phyloP scores from a whole-genome alignment of 768 basidiomycete species.

The Fomitopsis serialis region DNA sequence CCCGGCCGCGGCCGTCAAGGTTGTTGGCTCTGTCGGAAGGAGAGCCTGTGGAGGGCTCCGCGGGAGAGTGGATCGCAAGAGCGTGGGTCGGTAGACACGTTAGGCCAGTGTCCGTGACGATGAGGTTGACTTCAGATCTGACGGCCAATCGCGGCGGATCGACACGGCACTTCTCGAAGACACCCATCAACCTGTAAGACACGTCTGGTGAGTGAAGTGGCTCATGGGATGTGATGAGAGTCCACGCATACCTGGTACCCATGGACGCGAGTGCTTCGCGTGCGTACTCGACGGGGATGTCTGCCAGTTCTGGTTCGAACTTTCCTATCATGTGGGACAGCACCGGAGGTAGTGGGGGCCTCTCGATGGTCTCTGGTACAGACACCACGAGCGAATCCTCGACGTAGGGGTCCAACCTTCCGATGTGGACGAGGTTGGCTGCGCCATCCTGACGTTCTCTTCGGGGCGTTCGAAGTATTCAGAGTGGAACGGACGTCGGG shows the following conservation, averaged over 20 bases:
- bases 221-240: not conserved
- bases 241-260: conserved; percentile 1
- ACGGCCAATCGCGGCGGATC: conserved; percentile 8
- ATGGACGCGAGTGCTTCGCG: not conserved
- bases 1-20: not conserved
- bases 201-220: not conserved
- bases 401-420: too few relatives aligned
- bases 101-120: conserved; percentile 14
- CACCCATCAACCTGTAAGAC: conserved; percentile 4
- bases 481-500: not conserved
- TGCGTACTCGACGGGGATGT: not conserved
- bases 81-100: conserved; percentile 12
- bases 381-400: not conserved
- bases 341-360: not conserved
- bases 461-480: not conserved
- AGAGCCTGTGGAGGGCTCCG: not conserved
- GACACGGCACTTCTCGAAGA: conserved; percentile 6
- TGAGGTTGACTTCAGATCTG: conserved; percentile 10
- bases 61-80: conserved; percentile 10
- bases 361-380: not conserved
- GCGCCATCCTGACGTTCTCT: too few relatives aligned
- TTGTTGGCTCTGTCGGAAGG: not conserved
- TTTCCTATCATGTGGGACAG: not conserved
- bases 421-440: too few relatives aligned
- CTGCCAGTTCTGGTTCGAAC: not conserved